These are phyloP conservation scores for Orobanche coerulescens DNA, from an alignment of 257 asterid species.

Conservation along the genomic window DNA sequence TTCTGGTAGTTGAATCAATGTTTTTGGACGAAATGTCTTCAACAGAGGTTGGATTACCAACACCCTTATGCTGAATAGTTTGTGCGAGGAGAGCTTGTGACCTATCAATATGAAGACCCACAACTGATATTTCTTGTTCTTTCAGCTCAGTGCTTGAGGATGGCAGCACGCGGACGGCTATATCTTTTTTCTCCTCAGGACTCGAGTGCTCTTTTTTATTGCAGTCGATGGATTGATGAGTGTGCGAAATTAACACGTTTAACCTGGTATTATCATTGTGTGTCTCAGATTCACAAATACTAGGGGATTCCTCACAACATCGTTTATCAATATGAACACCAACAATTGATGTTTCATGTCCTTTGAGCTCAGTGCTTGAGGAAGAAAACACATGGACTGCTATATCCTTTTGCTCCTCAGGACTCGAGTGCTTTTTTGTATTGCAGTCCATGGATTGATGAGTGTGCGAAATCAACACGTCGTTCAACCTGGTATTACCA, in stretches of 20 bases:
- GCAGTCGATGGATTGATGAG: constrained; percentile 10
- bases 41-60: constrained; percentile 15
- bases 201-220: constrained; percentile 18
- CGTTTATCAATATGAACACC: constrained; percentile 15
- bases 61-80: constrained; percentile 11
- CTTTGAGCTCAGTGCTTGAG: constrained; percentile 12
- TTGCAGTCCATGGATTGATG: constrained; percentile 2
- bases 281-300: constrained; percentile 8
- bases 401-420: constrained; percentile 19
- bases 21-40: constrained; percentile 19
- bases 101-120: constrained; percentile 13
- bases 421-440: constrained; percentile 16
- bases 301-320: too few species aligned
- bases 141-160: constrained; percentile 11
- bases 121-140: constrained; percentile 6
- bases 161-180: constrained; percentile 16
- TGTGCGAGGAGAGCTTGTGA: constrained; percentile 13
- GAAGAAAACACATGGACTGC: constrained; percentile 19
- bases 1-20: constrained; percentile 11
- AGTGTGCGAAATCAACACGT: constrained; percentile 10
- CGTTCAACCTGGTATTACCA: background rate
- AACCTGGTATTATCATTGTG: background rate
- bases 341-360: background rate
- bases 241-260: constrained; percentile 2
- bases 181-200: constrained; percentile 20